A percentile compares a stretch with the other conserved stretches of the same genome.
Conservation (phyloP, 2,329 filamentous ascomycete genomes). For the Sclerotinia borealis region DNA sequence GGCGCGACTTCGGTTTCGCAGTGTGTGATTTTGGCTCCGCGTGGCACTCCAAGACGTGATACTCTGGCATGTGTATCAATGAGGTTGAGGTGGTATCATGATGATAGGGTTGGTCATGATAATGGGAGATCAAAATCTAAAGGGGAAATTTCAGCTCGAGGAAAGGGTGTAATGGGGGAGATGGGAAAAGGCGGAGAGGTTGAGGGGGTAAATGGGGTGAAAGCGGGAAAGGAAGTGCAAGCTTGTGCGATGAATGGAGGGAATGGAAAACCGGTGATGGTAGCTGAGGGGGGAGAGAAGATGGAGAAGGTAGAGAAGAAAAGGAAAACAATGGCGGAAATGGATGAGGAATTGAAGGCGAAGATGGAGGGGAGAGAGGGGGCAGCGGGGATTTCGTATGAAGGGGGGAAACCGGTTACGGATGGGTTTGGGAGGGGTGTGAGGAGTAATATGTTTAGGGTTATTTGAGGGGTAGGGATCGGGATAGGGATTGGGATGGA, state of each 20-base stretch:
- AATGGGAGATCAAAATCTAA: neutral
- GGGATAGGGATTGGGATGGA: neutral
- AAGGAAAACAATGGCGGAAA: slow-evolving; percentile 53
- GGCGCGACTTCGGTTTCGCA: neutral
- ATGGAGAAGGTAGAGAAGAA: neutral
- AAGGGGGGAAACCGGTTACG: slow-evolving; percentile 63
- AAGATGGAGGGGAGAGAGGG: slow-evolving; percentile 70
- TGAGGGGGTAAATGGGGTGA: neutral
- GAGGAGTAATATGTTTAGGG: slow-evolving; percentile 70
- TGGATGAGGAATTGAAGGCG: slow-evolving; percentile 59
- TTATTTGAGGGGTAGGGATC: slow-evolving; percentile 42
- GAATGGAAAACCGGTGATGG: too few species aligned
- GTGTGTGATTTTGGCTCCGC: neutral
- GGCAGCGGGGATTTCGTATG: slow-evolving; percentile 65
- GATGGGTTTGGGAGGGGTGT: slow-evolving; percentile 69
- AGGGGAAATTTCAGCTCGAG: too few species aligned
- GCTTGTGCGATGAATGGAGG: neutral
- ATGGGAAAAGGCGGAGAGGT: neutral
- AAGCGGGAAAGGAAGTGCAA: neutral
- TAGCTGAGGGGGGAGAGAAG: too few species aligned
- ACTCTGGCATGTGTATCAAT: too few species aligned
- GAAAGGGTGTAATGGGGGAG: too few species aligned
- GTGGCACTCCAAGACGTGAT: too few species aligned
- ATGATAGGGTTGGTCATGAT: too few species aligned
- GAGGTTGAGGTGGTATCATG: too few species aligned